Evolutionary conservation across 106 monocot species (phyloP), one percentile per base, ranked within the genome.

Genomic region (Dendrobium catenatum): DNA sequence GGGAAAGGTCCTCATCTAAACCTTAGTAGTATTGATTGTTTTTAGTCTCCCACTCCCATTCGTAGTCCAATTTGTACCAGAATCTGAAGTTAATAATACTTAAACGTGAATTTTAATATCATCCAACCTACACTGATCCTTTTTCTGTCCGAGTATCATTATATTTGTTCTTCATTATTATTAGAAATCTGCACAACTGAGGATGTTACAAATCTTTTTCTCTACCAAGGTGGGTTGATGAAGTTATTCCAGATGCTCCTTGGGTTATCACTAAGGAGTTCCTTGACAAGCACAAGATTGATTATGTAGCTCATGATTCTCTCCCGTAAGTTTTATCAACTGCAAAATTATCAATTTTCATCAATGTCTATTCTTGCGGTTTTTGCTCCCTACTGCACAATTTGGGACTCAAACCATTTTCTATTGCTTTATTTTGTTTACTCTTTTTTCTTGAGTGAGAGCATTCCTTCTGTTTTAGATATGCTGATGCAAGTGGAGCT

Each of bases 401-500:
- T 70, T 51, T 37, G 31, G 37, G 15, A 33, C 70, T 70, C 13
- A 15, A 5, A 70, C 37, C 4, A 33, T 37, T 29, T 24, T 24
- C 9, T 66, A 24, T 66, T 70, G 37, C 33, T 33, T 70, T 68
- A 29, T 68, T 70, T 70, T 70, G 70, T 70, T 37, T 37, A 33
- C 16, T 33, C 37, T 40, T 70, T 70, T 68, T 24, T 37, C 24
- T 31, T 68, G 31, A 29, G 31, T 2, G 68, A 68, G 64, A 66
- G 8, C 48, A 56, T 56, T 79, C 20, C 48, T 40, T 85, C 64
- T 42, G 80, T 27, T 85, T 44, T 85, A 98, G 98, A 85, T 98
- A 98, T 90, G 94, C 98, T 82, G 98, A 98, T 89, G 79, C 93
- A 87, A 98, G 92, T 86, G 94, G 98, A 85, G 98, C 98, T 84